Base-by-base conservation (phyloP, 306 rosid species). In the Pueraria montana region DNA sequence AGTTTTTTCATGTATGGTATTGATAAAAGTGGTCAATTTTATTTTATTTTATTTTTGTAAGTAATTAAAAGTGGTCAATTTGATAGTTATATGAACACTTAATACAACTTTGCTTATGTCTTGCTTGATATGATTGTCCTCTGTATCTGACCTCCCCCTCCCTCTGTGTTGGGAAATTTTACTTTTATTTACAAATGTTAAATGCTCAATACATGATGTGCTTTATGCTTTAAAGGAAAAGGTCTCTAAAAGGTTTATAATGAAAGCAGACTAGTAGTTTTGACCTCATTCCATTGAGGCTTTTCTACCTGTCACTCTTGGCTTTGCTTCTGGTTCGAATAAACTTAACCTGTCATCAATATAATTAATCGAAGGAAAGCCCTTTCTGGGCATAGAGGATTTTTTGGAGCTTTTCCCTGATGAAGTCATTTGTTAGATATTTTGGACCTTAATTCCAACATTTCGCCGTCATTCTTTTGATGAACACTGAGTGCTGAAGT, bases 71-170 rank as follows among this genome's bases (percentile, higher is more conserved):
- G 65, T 32, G n/a, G 30, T 10, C 48, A n/a, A 20, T 36, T 73
- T 34, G 13, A 53, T 53, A 21, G 52, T 74, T 36, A 26, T n/a
- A 6, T 16, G 2, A 17, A 40, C 23, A 76, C 17, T 36, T 13
- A 8, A 16, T 23, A 42, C 23, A 76, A 76, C 71, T 76, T 76
- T 10, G 12, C 56, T 23, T 11, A 52, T 71, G 13, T 50, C 85
- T n/a, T 23, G 20, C 20, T 46, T 63, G 45, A 48, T 74, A 50
- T 45, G 73, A 21, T 73, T 36, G 10, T 48, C 49, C 56, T 70
- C 42, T 49, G 26, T 9, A 49, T 50, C 75, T 64, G 50, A 36
- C 26, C 42, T 8, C 17, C 42, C 42, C 58, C 50, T 58, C 43
- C 34, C 55, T 45, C 21, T 7, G 4, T 58, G 2, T 34, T 2